Evolutionary conservation across 2,329 filamentous ascomycete genomes (phyloP).

Genomic region (Sporothrix phasma): DNA sequence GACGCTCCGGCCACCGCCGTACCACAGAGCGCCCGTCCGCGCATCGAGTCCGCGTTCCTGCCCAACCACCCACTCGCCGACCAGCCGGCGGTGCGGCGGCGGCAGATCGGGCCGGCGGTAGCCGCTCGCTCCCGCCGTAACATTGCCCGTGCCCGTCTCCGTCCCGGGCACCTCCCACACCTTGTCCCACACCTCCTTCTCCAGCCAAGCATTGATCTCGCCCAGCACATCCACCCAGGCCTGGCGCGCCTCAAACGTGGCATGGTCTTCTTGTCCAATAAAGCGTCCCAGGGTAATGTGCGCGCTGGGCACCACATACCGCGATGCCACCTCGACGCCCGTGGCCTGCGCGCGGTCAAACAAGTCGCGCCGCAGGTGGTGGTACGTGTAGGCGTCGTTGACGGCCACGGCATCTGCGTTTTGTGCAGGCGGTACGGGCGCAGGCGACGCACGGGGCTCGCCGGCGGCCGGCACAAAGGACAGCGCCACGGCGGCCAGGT

Average conservation of each 20-base stretch:
- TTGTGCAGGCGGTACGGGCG: conserved; percentile 29
- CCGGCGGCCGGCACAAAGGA: conserved; percentile 75
- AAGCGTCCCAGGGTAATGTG: conserved; percentile 85
- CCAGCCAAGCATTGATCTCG: conserved; percentile 65
- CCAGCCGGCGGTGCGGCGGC: conserved; percentile 28
- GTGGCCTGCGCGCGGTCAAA: conserved; percentile 51
- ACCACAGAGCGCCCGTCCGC: conserved; percentile 71
- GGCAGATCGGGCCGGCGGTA: conserved; percentile 11
- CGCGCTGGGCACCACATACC: conserved; percentile 82
- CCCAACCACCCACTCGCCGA: conserved; percentile 78
- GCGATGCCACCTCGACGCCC: conserved; percentile 61
- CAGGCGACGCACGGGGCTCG: conserved; percentile 39
- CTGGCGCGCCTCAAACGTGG: conserved; percentile 46
- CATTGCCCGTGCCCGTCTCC: background rate
- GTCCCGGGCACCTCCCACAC: conserved; percentile 12
- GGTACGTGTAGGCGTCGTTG: conserved; percentile 70
- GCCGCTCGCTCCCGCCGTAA: background rate
- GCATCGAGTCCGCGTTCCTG: conserved; percentile 72
- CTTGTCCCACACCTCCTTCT: conserved; percentile 58
- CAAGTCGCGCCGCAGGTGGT: conserved; percentile 76
- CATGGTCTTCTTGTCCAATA: conserved; percentile 56
- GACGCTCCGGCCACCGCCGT: conserved; percentile 69
- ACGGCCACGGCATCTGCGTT: conserved; percentile 19
- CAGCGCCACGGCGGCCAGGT: conserved; percentile 74
- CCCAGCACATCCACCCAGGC: conserved; percentile 63